These are phyloP conservation scores for Lepiota brunneoincarnata DNA, from an alignment of 768 basidiomycete species.

Conservation along the genomic window DNA sequence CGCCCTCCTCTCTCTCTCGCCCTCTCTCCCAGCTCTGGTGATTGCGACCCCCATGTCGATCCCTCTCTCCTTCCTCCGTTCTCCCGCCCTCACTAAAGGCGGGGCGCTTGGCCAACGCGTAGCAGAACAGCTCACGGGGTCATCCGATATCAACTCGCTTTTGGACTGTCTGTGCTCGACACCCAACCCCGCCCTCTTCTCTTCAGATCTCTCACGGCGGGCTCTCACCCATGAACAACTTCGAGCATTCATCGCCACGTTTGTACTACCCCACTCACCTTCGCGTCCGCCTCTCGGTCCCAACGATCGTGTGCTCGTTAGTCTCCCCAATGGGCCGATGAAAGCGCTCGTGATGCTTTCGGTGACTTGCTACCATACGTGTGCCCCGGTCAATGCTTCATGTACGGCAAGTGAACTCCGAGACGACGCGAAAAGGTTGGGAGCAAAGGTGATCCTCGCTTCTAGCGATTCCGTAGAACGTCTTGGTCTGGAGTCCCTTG, in stretches of 20 bases:
- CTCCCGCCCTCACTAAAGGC: conserved; percentile 19
- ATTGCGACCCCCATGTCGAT: conserved; percentile 22
- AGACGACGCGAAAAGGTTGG: conserved; percentile 38
- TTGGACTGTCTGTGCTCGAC: conserved; percentile 38
- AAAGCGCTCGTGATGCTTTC: conserved; percentile 46
- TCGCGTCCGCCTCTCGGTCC: conserved; percentile 27
- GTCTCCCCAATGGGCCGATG: conserved; percentile 42
- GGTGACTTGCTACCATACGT: conserved; percentile 40
- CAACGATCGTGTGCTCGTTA: conserved; percentile 46
- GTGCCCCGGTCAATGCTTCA: conserved; percentile 44
- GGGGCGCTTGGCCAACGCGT: conserved; percentile 37
- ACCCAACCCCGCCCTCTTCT: conserved; percentile 33
- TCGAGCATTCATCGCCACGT: conserved; percentile 34
- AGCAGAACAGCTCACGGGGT: conserved; percentile 28
- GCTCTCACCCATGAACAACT: conserved; percentile 34
- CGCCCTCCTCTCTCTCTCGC: neutral
- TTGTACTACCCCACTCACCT: conserved; percentile 34
- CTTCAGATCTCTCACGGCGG: conserved; percentile 32
- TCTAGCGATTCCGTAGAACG: conserved; percentile 38
- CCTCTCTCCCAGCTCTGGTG: neutral
- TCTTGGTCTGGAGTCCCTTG: conserved; percentile 31
- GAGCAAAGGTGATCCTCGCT: conserved; percentile 38
- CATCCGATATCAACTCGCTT: conserved; percentile 28
- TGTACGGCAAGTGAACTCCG: conserved; percentile 42
- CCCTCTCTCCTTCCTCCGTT: conserved; percentile 31